Base-by-base conservation (phyloP, 805 yeast species). In the Metschnikowia sp. region DNA sequence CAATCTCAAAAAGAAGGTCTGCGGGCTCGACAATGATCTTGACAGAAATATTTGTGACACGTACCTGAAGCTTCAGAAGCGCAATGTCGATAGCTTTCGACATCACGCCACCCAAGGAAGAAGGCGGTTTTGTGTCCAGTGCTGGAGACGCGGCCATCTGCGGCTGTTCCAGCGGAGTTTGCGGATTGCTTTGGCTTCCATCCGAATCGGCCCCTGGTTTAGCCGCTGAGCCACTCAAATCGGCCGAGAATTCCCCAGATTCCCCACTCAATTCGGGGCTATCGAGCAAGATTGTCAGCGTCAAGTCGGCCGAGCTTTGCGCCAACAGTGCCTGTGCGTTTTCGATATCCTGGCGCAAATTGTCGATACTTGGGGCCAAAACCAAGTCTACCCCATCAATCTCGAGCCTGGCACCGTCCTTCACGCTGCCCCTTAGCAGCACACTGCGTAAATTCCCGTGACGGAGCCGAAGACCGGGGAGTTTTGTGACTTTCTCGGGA, bases 281-380 rank as follows among this genome's bases (percentile, higher is more conserved):
- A 11, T 22, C 62, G 63, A 79, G 61, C 61, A 77, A 70, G 19
- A 80, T 70, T 39, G 83, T 79, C 52, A 76, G 78, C 3, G 94
- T 89, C 46, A 89, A 70, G 55, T 85, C 88, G 19, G 84, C 83
- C 0, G 92, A 83, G 48, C 94, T 85, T 56, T 82, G 85, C 0
- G 87, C 82, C 47, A 87, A 63, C 47, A 83, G 80, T 47, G 79
- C 79, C 48, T 68, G 70, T 55, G 64, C 61, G 51, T 62, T 59
- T 43, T 66, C 53, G 26, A 59, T 56, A 36, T 61, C 68, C 19
- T 64, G 65, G 33, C 61, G 55, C 15, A 51, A 43, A 15, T 62
- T 50, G 50, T 63, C 67, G 39, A 64, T 48, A 39, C 65, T 66
- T 2, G 75, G 75, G 3, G 72, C 68, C 9, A 70, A 51, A 31